Percentiles rank a stretch among this genome's conserved stretches.
phyloP scores from a whole-genome alignment of 176 grass and related monocot genomes.

The Alopecurus myosuroides region DNA sequence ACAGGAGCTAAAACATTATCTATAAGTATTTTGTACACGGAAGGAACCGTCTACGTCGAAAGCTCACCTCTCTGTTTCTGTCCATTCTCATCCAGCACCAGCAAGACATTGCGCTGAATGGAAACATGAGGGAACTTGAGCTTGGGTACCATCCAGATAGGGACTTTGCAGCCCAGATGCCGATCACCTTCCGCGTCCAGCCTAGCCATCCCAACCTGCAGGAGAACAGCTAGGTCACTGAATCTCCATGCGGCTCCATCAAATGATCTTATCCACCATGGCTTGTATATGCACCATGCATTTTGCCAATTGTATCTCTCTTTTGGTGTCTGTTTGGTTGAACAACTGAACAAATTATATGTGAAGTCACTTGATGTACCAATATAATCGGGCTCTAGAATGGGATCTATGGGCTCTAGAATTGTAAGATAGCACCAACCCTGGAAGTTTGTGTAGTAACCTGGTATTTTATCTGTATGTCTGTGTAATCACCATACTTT shows the following conservation, averaged over 20 bases:
- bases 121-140: slow-evolving; percentile 76
- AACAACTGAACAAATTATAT: slow-evolving; percentile 8
- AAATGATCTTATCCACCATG: not conserved
- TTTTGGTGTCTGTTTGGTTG: slow-evolving; percentile 15
- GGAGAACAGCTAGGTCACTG: slow-evolving; percentile 46
- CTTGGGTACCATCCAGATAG: slow-evolving; percentile 69
- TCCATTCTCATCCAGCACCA: slow-evolving; percentile 50
- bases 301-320: slow-evolving; percentile 31
- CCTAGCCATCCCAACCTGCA: slow-evolving; percentile 88
- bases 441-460: not conserved
- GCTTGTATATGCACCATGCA: slow-evolving; percentile 11
- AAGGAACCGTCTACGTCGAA: not conserved
- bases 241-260: not conserved
- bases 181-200: slow-evolving; percentile 84
- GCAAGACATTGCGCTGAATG: slow-evolving; percentile 53
- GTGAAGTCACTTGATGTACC: not conserved
- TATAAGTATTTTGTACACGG: not conserved
- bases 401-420: not conserved
- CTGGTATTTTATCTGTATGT: slow-evolving; percentile 27
- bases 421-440: not conserved
- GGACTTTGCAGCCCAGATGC: slow-evolving; percentile 80
- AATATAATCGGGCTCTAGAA: too few relatives aligned
- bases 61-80: not conserved
- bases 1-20: not conserved
- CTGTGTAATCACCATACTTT: not conserved